Conservation (phyloP, 2,329 filamentous ascomycete genomes). For the Colletotrichum sp. region DNA sequence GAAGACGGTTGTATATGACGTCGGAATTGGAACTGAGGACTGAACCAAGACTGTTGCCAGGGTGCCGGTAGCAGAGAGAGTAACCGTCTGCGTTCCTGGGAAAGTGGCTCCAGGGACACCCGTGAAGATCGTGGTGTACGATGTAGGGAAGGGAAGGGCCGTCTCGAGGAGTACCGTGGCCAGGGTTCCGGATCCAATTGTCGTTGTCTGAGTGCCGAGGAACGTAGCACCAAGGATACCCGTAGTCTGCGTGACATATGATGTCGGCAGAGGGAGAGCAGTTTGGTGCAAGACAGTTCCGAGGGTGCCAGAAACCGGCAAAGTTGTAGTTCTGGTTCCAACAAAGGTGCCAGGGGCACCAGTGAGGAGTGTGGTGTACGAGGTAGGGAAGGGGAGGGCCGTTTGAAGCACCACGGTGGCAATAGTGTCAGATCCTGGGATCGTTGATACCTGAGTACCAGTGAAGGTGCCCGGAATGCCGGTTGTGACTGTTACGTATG, state of each 20-base stretch:
- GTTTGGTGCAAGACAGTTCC: neutral
- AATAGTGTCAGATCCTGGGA: neutral
- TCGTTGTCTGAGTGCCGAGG: neutral
- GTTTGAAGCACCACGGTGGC: neutral
- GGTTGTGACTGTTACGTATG: neutral
- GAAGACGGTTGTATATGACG: neutral
- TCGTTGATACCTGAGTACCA: neutral
- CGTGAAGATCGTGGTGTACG: neutral
- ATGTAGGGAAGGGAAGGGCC: neutral
- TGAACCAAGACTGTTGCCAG: neutral
- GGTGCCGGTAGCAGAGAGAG: neutral
- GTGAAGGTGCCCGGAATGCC: neutral
- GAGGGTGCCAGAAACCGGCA: neutral
- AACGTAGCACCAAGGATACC: neutral
- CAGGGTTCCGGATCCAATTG: neutral
- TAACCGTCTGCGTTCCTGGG: neutral
- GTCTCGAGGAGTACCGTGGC: constrained; percentile 5
- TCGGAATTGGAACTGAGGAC: neutral
- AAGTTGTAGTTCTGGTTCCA: neutral
- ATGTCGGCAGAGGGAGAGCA: neutral
- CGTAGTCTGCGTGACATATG: neutral
- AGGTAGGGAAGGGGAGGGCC: neutral
- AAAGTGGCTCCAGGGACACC: neutral
- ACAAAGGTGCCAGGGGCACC: neutral
- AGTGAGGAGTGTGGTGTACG: neutral